Evolutionary conservation across 495 filamentous ascomycete genomes (phyloP).

Genomic region (Apiosordaria backusii): DNA sequence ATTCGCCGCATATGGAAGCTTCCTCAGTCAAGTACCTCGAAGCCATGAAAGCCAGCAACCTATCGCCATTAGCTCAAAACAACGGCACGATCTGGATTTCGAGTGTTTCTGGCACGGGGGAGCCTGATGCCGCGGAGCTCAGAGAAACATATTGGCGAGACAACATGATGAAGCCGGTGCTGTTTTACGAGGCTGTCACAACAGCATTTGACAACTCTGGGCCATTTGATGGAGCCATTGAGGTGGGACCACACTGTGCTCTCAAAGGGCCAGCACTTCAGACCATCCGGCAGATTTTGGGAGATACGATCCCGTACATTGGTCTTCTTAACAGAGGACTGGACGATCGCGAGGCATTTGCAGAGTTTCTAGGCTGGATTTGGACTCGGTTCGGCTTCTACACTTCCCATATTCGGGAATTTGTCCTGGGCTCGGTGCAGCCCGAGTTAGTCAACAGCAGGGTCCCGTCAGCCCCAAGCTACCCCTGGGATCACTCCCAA

Average conservation of each 20-base stretch:
- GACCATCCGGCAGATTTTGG: slow-evolving; percentile 33
- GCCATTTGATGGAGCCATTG: slow-evolving; percentile 46
- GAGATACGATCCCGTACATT: slow-evolving; percentile 35
- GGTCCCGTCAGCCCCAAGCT: slow-evolving; percentile 37
- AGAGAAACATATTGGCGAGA: slow-evolving; percentile 52
- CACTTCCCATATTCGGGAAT: slow-evolving; percentile 27
- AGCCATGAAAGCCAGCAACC: slow-evolving; percentile 25
- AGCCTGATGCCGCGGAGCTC: slow-evolving; percentile 24
- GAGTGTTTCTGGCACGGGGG: slow-evolving; percentile 33
- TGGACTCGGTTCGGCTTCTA: slow-evolving; percentile 43
- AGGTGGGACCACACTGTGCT: slow-evolving; percentile 57
- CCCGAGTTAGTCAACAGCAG: slow-evolving; percentile 26
- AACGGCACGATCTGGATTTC: slow-evolving; percentile 38
- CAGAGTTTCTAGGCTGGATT: slow-evolving; percentile 46
- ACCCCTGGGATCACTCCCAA: slow-evolving; percentile 50
- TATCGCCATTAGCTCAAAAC: slow-evolving; percentile 20
- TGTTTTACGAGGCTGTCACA: slow-evolving; percentile 52
- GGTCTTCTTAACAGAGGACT: slow-evolving; percentile 38
- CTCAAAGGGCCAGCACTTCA: slow-evolving; percentile 47
- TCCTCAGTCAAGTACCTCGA: slow-evolving; percentile 42
- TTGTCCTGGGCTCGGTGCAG: slow-evolving; percentile 35
- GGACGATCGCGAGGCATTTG: slow-evolving; percentile 41
- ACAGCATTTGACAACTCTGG: slow-evolving; percentile 34
- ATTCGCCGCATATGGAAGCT: slow-evolving; percentile 56
- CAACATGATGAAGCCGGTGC: slow-evolving; percentile 56